Evolutionary conservation across 75 land plant species (phyloP).

Genomic region (Ceratopteris richardii): DNA sequence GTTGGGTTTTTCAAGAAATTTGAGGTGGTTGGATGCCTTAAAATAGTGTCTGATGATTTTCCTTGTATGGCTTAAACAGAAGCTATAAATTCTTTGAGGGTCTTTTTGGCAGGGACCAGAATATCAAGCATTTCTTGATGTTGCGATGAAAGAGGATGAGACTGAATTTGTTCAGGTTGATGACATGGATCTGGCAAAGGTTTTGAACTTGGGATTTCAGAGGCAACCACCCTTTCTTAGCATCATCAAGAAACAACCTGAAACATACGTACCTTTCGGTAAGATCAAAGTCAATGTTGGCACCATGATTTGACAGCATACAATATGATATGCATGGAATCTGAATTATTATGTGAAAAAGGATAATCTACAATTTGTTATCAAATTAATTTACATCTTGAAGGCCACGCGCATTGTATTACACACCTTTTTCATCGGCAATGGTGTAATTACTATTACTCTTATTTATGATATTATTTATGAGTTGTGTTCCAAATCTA

Average conservation of each 20-base stretch:
- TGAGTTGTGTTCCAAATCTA: too few species aligned
- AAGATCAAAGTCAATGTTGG: too few species aligned
- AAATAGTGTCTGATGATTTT: neutral
- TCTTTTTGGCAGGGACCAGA: constrained; percentile 52
- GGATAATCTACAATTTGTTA: too few species aligned
- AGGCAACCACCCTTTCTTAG: constrained; percentile 41
- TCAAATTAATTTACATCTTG: too few species aligned
- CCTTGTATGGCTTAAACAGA: neutral
- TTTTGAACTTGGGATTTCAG: constrained; percentile 37
- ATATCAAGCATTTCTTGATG: constrained; percentile 63
- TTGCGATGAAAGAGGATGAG: constrained; percentile 58
- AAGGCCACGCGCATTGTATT: too few species aligned
- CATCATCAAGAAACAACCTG: constrained; percentile 71
- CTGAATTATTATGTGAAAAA: too few species aligned
- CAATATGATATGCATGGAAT: too few species aligned
- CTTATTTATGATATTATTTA: too few species aligned
- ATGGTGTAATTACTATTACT: too few species aligned
- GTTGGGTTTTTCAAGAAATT: constrained; percentile 58
- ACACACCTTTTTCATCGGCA: too few species aligned
- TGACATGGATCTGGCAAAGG: constrained; percentile 40
- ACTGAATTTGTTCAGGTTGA: constrained; percentile 77
- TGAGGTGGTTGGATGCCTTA: constrained; percentile 56
- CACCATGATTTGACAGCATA: too few species aligned
- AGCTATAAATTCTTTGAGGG: neutral
- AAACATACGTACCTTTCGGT: constrained; percentile 59